Base-by-base conservation (phyloP, 1,284 basidiomycete genomes). In the Pseudozyma hubeiensis region DNA sequence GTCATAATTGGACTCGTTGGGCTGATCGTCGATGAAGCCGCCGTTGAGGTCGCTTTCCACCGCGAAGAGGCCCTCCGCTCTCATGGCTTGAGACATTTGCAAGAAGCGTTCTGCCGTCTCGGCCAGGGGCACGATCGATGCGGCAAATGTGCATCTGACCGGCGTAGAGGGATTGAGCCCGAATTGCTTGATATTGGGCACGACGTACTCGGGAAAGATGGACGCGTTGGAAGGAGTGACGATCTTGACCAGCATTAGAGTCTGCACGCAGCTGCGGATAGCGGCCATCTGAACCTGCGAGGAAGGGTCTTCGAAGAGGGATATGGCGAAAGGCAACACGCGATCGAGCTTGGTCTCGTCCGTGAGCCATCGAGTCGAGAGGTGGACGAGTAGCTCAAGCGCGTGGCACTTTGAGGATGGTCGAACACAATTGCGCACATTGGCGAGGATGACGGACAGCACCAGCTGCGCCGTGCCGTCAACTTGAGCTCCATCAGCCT, bases 291-390 rank as follows among this genome's bases (percentile, higher is more conserved):
- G 35, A 0, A 99, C 94, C 9, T 89, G 86, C 0, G 93, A 89
- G 1, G 89, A 89, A 17, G 94, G 92, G 77, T 99, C 94, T 63
- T 92, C 90, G 19, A 97, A 85, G 11, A 98, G 87, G 45, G 94
- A 92, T 6, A 97, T 90, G 30, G 97, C 89, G 77, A 93, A 98
- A 0, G 97, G 97, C 2, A 97, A 87, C 85, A 98, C 90, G 4
- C 95, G 90, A 83, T 99, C 97, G 48, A 99, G 87, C 82, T 96
- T 96, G 14, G 94, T 93, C 84, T 98, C 96, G 81, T 99, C 97
- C 0, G 92, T 93, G 35, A 99, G 88, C 81, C 92, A 91, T 9
- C 74, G 59, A 2, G 89, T 88, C 4, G 90, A 89, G 6, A 98
- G 87, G 1, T 93, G 93, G 17, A 97, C 87, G 60, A 97, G 91